Percentiles rank a stretch among this genome's conserved stretches.
phyloP scores from a whole-genome alignment of 306 rosid genomes.

The Castanea mollissima region DNA sequence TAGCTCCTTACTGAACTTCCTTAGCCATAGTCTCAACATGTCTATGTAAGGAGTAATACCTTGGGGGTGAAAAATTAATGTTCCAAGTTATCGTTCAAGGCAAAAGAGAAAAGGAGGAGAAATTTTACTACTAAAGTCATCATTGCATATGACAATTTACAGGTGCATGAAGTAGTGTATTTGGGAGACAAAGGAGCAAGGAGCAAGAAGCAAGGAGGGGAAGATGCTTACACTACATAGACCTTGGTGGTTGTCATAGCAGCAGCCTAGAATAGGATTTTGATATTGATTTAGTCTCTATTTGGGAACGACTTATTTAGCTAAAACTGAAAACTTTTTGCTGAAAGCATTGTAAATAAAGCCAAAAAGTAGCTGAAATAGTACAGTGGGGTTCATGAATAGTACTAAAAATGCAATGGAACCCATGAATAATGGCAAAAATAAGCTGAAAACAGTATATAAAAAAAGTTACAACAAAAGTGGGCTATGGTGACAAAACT shows the following conservation, averaged over 20 bases:
- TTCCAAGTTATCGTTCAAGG: neutral
- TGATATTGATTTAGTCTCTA: conserved; percentile 14
- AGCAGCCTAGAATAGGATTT: conserved; percentile 12
- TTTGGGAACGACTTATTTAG: too few relatives aligned
- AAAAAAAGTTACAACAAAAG: too few relatives aligned
- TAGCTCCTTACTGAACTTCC: conserved; percentile 75
- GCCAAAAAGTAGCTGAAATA: too few relatives aligned
- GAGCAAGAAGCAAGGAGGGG: conserved; percentile 1
- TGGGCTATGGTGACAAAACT: too few relatives aligned
- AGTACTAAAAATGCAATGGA: too few relatives aligned
- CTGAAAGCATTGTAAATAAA: too few relatives aligned
- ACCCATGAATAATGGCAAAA: too few relatives aligned
- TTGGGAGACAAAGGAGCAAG: neutral
- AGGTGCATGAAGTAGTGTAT: neutral
- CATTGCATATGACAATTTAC: neutral
- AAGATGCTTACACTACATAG: conserved; percentile 65
- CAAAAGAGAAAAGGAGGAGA: neutral
- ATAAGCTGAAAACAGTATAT: too few relatives aligned
- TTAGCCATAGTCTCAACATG: conserved; percentile 93
- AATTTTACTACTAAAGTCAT: neutral
- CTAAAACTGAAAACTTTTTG: too few relatives aligned
- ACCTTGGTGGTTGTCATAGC: conserved; percentile 70
- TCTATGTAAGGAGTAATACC: conserved; percentile 85
- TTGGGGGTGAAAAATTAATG: conserved; percentile 15
- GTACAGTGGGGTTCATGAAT: too few relatives aligned